A percentile compares a stretch with the other conserved stretches of the same genome.
Conservation (phyloP, 1,139 yeast genomes). For the Taphrina betulina region DNA sequence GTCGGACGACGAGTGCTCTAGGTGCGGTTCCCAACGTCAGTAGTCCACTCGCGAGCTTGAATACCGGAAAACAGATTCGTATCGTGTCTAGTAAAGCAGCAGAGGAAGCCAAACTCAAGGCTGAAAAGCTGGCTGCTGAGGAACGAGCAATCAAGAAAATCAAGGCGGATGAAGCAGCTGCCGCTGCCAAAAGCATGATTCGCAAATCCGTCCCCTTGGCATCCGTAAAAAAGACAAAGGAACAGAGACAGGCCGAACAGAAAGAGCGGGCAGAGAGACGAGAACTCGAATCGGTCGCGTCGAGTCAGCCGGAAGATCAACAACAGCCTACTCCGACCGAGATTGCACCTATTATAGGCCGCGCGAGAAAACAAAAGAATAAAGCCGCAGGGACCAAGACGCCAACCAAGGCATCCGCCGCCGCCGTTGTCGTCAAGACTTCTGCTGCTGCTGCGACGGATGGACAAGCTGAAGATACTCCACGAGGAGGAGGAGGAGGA, state of each 20-base stretch:
- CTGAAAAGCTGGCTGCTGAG: conserved; percentile 20
- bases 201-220: conserved; percentile 26
- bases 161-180: conserved; percentile 9
- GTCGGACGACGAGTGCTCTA: conserved; percentile 2
- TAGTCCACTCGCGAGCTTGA: conserved; percentile 17
- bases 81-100: conserved; percentile 9
- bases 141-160: conserved; percentile 14
- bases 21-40: conserved; percentile 6
- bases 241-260: conserved; percentile 22
- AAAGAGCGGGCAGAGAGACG: conserved; percentile 22
- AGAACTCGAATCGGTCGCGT: conserved; percentile 16
- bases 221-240: conserved; percentile 25
- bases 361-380: conserved; percentile 25
- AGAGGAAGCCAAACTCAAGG: conserved; percentile 4
- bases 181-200: background rate
- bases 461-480: background rate
- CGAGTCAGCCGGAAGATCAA: conserved; percentile 10
- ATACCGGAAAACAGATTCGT: conserved; percentile 13
- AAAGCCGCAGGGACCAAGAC: conserved; percentile 2
- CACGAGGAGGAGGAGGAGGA: background rate
- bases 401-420: conserved; percentile 2
- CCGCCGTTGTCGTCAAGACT: no score
- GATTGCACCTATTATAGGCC: conserved; percentile 24
- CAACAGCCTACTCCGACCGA: conserved; percentile 4
- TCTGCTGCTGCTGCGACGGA: background rate